Base-by-base conservation (phyloP, 2,329 filamentous ascomycete species). In the Alternaria novae-zelandiae region DNA sequence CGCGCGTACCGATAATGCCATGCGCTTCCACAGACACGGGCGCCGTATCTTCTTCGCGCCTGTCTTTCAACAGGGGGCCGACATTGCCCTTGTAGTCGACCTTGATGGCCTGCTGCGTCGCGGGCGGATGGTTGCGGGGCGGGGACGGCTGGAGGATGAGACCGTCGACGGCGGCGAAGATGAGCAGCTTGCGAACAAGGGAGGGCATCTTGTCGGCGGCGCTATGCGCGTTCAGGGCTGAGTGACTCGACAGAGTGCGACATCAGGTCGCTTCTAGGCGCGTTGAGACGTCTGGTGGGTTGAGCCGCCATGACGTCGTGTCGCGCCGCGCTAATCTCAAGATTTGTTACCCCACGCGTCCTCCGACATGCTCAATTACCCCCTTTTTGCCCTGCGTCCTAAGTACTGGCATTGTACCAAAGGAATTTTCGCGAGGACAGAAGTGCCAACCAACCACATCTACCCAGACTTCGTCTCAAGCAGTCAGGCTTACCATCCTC, bases 141-240 rank as follows among this genome's bases (percentile, higher is more conserved):
- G 87, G 85, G 28, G 91, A 82, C 25, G 92, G 90, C 74, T 96
- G 92, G 47, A 97, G 86, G 67, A 97, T 84, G 56, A 97, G 85
- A 61, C 94, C 94, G 75, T 97, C 94, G 57, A 90, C 88, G 25
- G 93, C 89, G 59, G 94, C 93, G 80, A 90, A 90, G 70, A 97
- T 88, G 68, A 94, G 78, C 59, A 97, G 83, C 81, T 96, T 96
- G 77, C 92, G 91, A 63, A 91, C 89, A 64, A 97, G 83, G 69
- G 87, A 86, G 59, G 93, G 90, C 93, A 96, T 96, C 8, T 55
- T 66, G 54, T 57, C 55, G 23, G 50, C 21, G 26, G 36, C 46
- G 49, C 26, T 51, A 55, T 54, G 60, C 60, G 20, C 60, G 17
- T 30, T 54, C 50, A 61, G 26, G 46, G 43, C 9, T 32, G 46